Evolutionary conservation across 768 basidiomycete genomes (phyloP).

Genomic region (Trametes coccinea): DNA sequence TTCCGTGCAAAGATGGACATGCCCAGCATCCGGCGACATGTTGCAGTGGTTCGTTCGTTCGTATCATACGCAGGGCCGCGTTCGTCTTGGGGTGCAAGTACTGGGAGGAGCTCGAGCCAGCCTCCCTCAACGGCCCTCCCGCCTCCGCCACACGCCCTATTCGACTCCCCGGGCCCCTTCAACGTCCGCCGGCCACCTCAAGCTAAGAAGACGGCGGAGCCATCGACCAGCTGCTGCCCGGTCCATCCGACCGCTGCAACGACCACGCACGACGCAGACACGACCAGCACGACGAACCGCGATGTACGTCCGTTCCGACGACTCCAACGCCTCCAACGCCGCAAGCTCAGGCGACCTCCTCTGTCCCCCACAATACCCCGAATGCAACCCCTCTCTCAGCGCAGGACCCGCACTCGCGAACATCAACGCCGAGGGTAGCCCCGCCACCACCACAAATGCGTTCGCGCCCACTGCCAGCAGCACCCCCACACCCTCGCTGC

Average conservation of each 20-base stretch:
- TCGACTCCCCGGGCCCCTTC: neutral
- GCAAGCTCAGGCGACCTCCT: neutral
- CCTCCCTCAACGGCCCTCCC: neutral
- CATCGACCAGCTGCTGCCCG: neutral
- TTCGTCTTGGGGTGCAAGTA: too few relatives aligned
- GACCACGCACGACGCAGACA: neutral
- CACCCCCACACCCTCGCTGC: neutral
- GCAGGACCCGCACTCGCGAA: constrained; percentile 23
- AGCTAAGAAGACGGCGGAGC: neutral
- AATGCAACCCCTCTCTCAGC: constrained; percentile 18
- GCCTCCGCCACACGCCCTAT: neutral
- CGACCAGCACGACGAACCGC: neutral
- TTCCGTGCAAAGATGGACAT: too few relatives aligned
- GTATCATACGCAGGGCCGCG: neutral
- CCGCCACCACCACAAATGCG: constrained; percentile 3
- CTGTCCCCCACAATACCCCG: constrained; percentile 14
- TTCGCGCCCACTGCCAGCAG: neutral
- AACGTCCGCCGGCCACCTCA: neutral
- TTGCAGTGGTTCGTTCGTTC: neutral
- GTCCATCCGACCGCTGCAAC: neutral
- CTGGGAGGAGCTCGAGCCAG: neutral
- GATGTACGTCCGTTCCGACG: constrained; percentile 16
- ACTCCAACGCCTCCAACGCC: neutral
- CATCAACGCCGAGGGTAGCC: neutral
- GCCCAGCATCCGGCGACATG: neutral